Evolutionary conservation across 768 basidiomycete genomes (phyloP), one percentile per base, ranked within the genome.

Genomic region (Collybia sordida): DNA sequence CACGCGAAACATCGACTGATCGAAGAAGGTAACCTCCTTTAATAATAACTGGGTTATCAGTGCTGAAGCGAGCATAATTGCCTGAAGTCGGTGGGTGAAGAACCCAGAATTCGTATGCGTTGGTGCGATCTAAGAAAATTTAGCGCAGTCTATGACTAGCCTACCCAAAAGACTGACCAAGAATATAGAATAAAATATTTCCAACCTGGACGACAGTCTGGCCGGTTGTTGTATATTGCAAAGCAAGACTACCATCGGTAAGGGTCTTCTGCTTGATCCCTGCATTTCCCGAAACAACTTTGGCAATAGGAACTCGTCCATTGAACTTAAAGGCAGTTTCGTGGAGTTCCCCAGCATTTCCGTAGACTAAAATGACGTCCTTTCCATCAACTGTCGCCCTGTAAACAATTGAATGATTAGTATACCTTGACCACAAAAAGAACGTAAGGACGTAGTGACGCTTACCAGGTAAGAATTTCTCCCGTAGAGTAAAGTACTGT

Each of bases 41-140:
- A 28, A 79, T 64, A 38, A 77, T 69, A 41, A 78, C 68, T 1
- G 78, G 71, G 54, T 74, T 70, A 34, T 71, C 57, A 4, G 68
- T 77, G 47, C 59, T 71, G 44, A 67, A 75, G 14, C 63, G 58
- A 23, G 67, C 63, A 38, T 73, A 72, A 12, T 65, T 45, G 21
- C 74, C 72, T 3, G 59, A 53, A 9, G 71, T 62, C 17, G 71
- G 67, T 1, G 71, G 75, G 46, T 79, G 70, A 51, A 79, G 62
- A 24, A 77, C 70, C 78, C 79, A 80, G 59, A 77, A 78, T 48
- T 77, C 66, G 50, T 80, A 80, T 4, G 79, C 79, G 27, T 68
- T 75, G 35, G 64, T 60, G 31, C 75, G 77, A 56, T 80, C 79
- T 79, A 44, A 21, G 27, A 17, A 27, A 41, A 15, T 3, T 11